These are phyloP conservation scores for Sparassis latifolia DNA, from an alignment of 1,284 basidiomycete species.

Conservation along the genomic window DNA sequence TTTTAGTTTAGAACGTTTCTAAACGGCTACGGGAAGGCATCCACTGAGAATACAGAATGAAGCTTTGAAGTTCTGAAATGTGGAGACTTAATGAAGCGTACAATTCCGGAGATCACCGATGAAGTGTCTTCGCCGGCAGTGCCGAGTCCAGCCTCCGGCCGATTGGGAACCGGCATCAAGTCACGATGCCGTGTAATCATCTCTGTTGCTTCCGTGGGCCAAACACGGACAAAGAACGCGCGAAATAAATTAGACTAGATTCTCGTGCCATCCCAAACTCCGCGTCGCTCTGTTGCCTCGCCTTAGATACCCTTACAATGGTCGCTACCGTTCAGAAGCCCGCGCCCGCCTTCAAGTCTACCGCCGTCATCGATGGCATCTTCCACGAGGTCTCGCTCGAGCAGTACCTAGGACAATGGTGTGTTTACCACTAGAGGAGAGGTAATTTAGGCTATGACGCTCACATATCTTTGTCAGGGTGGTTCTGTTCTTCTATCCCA, in stretches of 20 bases:
- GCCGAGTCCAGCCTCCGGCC: too few relatives aligned
- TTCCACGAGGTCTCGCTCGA: slow-evolving; percentile 73
- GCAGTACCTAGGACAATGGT: slow-evolving; percentile 83
- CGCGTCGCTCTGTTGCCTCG: slow-evolving; percentile 3
- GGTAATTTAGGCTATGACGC: slow-evolving; percentile 1
- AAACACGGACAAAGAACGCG: slow-evolving; percentile 26
- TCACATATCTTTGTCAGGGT: slow-evolving; percentile 4
- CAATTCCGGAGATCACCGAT: too few relatives aligned
- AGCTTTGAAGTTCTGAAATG: too few relatives aligned
- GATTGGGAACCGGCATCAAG: too few relatives aligned
- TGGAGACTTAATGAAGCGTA: too few relatives aligned
- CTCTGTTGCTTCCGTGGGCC: slow-evolving; percentile 12
- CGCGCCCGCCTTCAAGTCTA: slow-evolving; percentile 72
- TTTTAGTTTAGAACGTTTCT: too few relatives aligned
- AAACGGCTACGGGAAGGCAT: too few relatives aligned
- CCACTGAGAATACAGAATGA: too few relatives aligned
- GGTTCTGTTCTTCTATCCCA: slow-evolving; percentile 5
- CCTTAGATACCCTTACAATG: slow-evolving; percentile 34
- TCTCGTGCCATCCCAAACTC: slow-evolving; percentile 6
- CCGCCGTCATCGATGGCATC: slow-evolving; percentile 67
- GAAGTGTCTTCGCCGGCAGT: too few relatives aligned
- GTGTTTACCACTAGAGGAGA: slow-evolving; percentile 9
- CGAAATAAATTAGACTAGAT: slow-evolving; percentile 14
- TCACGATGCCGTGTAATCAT: slow-evolving; percentile 9
- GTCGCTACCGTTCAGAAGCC: slow-evolving; percentile 70